Evolutionary conservation across 2,329 filamentous ascomycete species (phyloP).

Genomic region (Alternaria panax): DNA sequence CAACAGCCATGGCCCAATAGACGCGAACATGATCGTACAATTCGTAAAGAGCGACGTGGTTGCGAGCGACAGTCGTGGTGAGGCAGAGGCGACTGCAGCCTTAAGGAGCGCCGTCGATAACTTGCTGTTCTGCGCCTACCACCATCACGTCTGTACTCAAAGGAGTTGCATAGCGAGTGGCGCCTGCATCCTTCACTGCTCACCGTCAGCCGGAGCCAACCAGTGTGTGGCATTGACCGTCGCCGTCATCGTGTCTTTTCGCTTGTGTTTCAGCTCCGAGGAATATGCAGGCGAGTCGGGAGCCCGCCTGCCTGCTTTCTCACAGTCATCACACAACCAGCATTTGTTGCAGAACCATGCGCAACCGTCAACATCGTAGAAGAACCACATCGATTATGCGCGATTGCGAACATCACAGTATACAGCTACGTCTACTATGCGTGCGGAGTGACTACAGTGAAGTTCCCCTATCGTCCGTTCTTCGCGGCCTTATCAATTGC

Average conservation of each 20-base stretch:
- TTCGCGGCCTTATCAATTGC: background rate
- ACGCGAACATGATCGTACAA: slow-evolving; percentile 7
- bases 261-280: slow-evolving; percentile 18
- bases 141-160: background rate
- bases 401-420: too few species aligned
- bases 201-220: slow-evolving; percentile 7
- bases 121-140: background rate
- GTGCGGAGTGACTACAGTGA: background rate
- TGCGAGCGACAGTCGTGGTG: background rate
- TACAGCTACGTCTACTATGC: background rate
- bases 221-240: background rate
- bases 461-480: background rate
- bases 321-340: background rate
- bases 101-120: background rate
- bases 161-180: slow-evolving; percentile 1
- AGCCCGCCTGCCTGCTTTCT: background rate
- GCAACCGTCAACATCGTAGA: background rate
- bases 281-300: background rate
- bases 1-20: slow-evolving; percentile 4
- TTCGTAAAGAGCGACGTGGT: background rate
- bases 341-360: background rate
- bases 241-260: slow-evolving; percentile 11
- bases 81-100: background rate
- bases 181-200: background rate
- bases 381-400: background rate